phyloP scores from a whole-genome alignment of 257 asterid species.

The Solanum pennellii region DNA sequence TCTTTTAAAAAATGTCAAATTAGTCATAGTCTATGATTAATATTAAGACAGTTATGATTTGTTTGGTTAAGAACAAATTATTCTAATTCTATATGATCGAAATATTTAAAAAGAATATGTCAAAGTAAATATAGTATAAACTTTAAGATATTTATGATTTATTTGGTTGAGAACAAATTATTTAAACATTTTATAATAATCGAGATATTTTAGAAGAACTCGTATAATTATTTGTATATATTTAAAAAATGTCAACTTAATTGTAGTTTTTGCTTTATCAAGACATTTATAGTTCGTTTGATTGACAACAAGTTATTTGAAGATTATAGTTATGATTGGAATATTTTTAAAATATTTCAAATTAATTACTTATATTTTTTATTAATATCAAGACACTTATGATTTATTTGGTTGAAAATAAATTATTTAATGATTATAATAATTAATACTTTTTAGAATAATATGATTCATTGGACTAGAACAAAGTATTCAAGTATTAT shows the following conservation, averaged over 20 bases:
- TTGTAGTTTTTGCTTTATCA: not conserved
- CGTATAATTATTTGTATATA: too few species aligned
- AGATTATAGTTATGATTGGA: not conserved
- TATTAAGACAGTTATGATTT: not conserved
- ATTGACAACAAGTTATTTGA: not conserved
- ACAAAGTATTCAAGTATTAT: not conserved
- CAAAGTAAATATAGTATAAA: not conserved
- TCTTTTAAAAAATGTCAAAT: not conserved
- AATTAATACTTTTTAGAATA: too few species aligned
- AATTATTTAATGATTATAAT: not conserved
- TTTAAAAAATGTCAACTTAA: not conserved
- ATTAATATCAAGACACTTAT: not conserved
- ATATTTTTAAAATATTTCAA: too few species aligned
- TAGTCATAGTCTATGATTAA: not conserved
- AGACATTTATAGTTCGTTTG: not conserved
- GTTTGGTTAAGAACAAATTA: not conserved
- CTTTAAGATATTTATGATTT: not conserved
- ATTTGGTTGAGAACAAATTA: not conserved
- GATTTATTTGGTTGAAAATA: not conserved
- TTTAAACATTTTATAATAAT: too few species aligned
- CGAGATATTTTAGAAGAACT: too few species aligned
- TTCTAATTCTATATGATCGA: not conserved
- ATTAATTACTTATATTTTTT: too few species aligned
- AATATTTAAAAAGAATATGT: not conserved
- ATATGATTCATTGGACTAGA: not conserved